Conservation (phyloP, 257 asterid genomes). For the Datura wrightii region DNA sequence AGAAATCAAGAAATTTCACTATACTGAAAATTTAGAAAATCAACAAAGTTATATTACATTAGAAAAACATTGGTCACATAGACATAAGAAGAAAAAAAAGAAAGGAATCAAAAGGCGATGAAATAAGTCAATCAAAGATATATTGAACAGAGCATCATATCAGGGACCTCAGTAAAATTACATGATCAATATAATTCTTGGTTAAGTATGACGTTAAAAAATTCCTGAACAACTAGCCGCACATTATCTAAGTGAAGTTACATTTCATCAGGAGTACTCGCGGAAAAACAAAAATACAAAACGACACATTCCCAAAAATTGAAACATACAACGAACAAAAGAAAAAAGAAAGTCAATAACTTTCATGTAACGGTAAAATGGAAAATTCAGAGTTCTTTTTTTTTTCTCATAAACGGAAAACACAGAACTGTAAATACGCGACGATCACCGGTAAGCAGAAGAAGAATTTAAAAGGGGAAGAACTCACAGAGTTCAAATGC, state of each 20-base stretch:
- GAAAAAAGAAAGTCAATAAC: background rate
- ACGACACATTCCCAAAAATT: background rate
- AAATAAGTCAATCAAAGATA: background rate
- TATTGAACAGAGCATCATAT: background rate
- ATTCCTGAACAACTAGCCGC: background rate
- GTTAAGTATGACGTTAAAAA: background rate
- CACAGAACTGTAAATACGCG: background rate
- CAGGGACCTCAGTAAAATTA: background rate
- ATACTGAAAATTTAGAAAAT: background rate
- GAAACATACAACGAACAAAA: background rate
- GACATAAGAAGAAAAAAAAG: background rate
- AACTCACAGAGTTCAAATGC: slow-evolving; percentile 25
- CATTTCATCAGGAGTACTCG: background rate
- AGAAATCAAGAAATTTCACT: slow-evolving; percentile 15
- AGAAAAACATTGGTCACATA: background rate
- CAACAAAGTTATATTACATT: background rate
- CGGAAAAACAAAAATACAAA: background rate
- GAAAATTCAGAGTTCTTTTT: background rate
- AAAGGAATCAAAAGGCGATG: background rate
- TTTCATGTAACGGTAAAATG: background rate
- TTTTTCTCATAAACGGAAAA: background rate
- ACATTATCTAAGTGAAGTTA: background rate
- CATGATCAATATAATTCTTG: background rate
- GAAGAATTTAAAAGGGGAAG: background rate
- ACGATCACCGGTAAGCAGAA: background rate